Conservation (phyloP, 345 rosid genomes). For the Arabidopsis thaliana region DNA sequence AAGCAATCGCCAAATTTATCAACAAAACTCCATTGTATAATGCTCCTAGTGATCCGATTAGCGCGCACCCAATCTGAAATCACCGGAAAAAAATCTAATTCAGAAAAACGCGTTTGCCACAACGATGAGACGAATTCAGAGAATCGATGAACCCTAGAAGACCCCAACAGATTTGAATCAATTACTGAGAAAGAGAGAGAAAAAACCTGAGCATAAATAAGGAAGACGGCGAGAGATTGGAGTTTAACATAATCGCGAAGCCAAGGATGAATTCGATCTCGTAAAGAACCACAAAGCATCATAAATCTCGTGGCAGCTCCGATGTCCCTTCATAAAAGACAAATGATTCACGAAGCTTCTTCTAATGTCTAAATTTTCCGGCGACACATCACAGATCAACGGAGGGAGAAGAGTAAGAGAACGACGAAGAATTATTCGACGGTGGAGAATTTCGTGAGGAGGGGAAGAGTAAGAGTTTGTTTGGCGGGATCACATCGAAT, state of each 20-base stretch:
- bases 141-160: constrained; percentile 43
- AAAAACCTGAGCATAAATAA: constrained; percentile 80
- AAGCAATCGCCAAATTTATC: constrained; percentile 69
- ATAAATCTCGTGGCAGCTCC: constrained; percentile 35
- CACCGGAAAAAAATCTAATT: not conserved
- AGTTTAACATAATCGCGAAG: constrained; percentile 86
- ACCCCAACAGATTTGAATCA: constrained; percentile 17
- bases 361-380: constrained; percentile 7
- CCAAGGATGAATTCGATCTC: constrained; percentile 65
- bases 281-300: constrained; percentile 54
- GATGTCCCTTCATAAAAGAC: constrained; percentile 46
- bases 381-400: constrained; percentile 28
- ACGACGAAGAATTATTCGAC: constrained; percentile 13
- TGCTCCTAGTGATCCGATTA: constrained; percentile 90
- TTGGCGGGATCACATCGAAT: constrained; percentile 48
- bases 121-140: not conserved
- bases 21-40: constrained; percentile 82
- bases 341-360: constrained; percentile 13
- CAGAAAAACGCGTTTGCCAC: not conserved
- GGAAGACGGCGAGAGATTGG: constrained; percentile 76
- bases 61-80: constrained; percentile 76
- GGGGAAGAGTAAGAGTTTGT: constrained; percentile 34
- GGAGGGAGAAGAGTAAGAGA: not conserved
- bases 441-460: constrained; percentile 32
- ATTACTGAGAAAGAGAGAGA: not conserved